Percentiles rank a stretch among this genome's conserved stretches.
These are phyloP conservation scores for Penicillium soppii DNA, from an alignment of 495 filamentous ascomycete species.

Conservation along the genomic window DNA sequence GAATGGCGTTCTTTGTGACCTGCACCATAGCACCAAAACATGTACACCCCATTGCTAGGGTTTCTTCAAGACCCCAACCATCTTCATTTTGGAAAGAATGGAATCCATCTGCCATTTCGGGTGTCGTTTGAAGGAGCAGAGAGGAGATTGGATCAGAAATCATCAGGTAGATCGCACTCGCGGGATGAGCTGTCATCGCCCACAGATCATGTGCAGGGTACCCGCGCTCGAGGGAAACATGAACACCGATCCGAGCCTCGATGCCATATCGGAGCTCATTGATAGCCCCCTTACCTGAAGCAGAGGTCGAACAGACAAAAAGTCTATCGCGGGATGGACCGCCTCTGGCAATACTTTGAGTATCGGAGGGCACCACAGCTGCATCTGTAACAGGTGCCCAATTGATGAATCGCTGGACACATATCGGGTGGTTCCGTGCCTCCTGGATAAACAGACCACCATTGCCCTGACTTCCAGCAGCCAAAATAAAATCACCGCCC, in stretches of 20 bases:
- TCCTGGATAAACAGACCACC: constrained; percentile 74
- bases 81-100: constrained; percentile 37
- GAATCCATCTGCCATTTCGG: constrained; percentile 34
- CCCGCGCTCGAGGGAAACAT: constrained; percentile 46
- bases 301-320: constrained; percentile 42
- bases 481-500: constrained; percentile 72
- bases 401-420: constrained; percentile 65
- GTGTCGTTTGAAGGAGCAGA: constrained; percentile 33
- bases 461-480: constrained; percentile 77
- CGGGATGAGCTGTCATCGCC: constrained; percentile 35
- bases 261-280: constrained; percentile 71
- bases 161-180: constrained; percentile 38
- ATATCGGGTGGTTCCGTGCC: constrained; percentile 47
- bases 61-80: constrained; percentile 53
- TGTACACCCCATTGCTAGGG: constrained; percentile 53
- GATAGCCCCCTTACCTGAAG: constrained; percentile 55
- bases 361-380: constrained; percentile 42
- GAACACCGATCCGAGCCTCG: constrained; percentile 62
- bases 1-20: constrained; percentile 52
- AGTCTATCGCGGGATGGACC: constrained; percentile 31
- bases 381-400: constrained; percentile 83
- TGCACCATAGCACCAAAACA: constrained; percentile 48
- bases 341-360: constrained; percentile 14
- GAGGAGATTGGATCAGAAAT: constrained; percentile 43
- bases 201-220: constrained; percentile 45